These are phyloP conservation scores for Russula vinacea DNA, from an alignment of 768 basidiomycete genomes.

Conservation along the genomic window DNA sequence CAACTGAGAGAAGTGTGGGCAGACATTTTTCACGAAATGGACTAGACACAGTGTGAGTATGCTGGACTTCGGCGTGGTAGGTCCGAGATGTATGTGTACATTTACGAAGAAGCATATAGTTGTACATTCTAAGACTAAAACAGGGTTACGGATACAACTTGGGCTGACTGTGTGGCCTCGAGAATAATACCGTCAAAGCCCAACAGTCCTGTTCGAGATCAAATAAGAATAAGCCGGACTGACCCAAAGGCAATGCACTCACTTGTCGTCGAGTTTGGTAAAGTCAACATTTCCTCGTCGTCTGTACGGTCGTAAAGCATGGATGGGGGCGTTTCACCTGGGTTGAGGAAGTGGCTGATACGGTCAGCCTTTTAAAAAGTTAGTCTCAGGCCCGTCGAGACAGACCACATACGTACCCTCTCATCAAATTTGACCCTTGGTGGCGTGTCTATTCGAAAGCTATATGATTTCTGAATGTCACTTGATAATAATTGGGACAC, in stretches of 20 bases:
- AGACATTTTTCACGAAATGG: constrained; percentile 57
- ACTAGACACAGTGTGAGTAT: constrained; percentile 3
- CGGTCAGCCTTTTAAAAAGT: constrained; percentile 59
- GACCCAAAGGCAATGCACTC: constrained; percentile 35
- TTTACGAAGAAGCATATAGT: constrained; percentile 1
- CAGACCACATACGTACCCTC: constrained; percentile 44
- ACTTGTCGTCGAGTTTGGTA: constrained; percentile 69
- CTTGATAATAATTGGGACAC: constrained; percentile 18
- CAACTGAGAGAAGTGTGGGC: constrained; percentile 71
- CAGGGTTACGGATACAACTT: constrained; percentile 69
- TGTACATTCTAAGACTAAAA: constrained; percentile 41
- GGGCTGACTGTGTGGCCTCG: constrained; percentile 74
- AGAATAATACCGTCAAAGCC: constrained; percentile 81
- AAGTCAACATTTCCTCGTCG: constrained; percentile 65
- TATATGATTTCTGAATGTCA: constrained; percentile 14
- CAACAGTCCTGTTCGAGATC: constrained; percentile 45
- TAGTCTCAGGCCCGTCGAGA: not conserved
- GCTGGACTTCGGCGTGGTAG: not conserved
- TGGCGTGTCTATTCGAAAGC: constrained; percentile 53
- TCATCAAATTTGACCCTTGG: constrained; percentile 72
- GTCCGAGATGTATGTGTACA: constrained; percentile 4
- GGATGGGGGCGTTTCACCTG: constrained; percentile 69
- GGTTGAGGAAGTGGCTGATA: constrained; percentile 73
- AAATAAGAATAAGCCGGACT: constrained; percentile 17
- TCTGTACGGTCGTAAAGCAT: constrained; percentile 80